Evolutionary conservation across 805 yeast species (phyloP).

Genomic region (Grigorovia jiainica): DNA sequence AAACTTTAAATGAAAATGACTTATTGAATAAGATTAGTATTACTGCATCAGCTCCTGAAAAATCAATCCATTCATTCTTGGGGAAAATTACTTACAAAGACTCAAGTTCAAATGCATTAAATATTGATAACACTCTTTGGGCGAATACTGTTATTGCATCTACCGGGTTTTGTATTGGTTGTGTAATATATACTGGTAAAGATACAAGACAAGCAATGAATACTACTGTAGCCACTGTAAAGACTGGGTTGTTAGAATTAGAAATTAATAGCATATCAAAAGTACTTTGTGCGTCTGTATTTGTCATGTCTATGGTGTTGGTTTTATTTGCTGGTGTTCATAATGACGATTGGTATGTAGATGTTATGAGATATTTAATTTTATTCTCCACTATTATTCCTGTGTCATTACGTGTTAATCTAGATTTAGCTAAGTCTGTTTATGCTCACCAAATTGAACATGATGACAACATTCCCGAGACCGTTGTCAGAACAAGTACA

Average conservation of each 20-base stretch:
- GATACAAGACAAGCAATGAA: constrained; percentile 95
- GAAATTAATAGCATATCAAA: constrained; percentile 87
- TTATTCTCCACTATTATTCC: constrained; percentile 93
- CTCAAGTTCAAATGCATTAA: constrained; percentile 48
- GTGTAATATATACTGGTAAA: constrained; percentile 79
- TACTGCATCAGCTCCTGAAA: constrained; percentile 74
- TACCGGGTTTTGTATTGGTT: constrained; percentile 74
- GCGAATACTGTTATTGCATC: constrained; percentile 96
- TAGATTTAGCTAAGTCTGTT: constrained; percentile 91
- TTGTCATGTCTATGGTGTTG: constrained; percentile 60
- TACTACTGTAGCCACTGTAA: constrained; percentile 78
- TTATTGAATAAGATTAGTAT: constrained; percentile 43
- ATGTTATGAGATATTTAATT: constrained; percentile 82
- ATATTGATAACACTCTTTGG: constrained; percentile 92
- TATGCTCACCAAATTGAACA: constrained; percentile 93
- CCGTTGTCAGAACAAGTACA: constrained; percentile 92
- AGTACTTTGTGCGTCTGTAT: constrained; percentile 79
- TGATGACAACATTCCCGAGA: constrained; percentile 69
- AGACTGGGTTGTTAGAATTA: constrained; percentile 79
- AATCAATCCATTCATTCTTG: constrained; percentile 68
- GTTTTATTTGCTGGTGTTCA: constrained; percentile 76
- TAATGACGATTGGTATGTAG: constrained; percentile 70
- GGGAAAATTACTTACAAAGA: constrained; percentile 63
- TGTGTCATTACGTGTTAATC: constrained; percentile 85
- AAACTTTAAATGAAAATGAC: constrained; percentile 42